Evolutionary conservation across 176 grass and related monocot genomes (phyloP).

Genomic region (Cocos nucifera): DNA sequence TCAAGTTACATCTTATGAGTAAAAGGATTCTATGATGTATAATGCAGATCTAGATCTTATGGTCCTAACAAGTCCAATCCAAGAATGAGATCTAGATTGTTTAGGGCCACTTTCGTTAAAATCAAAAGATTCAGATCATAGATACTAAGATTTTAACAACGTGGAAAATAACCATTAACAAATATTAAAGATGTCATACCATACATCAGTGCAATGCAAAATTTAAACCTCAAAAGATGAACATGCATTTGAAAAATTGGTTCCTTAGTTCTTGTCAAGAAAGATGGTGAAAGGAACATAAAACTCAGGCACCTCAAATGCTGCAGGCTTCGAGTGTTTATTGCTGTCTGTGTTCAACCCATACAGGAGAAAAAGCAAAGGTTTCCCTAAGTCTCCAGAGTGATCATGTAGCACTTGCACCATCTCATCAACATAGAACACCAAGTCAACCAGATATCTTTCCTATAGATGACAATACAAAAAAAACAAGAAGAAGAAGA

Average conservation of each 20-base stretch:
- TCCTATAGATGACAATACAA: conserved; percentile 36
- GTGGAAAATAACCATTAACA: too few relatives aligned
- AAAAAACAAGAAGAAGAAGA: conserved; percentile 5
- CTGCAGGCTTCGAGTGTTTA: conserved; percentile 89
- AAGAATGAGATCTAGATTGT: too few relatives aligned
- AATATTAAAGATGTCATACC: too few relatives aligned
- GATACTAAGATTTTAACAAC: too few relatives aligned
- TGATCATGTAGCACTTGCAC: conserved; percentile 41
- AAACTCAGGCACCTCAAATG: conserved; percentile 50
- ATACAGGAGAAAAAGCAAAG: conserved; percentile 72
- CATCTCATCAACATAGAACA: conserved; percentile 86
- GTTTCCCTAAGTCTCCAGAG: conserved; percentile 37
- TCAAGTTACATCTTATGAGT: too few relatives aligned
- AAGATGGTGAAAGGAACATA: neutral
- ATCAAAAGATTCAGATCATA: too few relatives aligned
- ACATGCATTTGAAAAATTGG: neutral
- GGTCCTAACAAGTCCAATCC: too few relatives aligned
- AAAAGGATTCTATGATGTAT: too few relatives aligned
- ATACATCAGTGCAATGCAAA: neutral
- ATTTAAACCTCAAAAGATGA: neutral
- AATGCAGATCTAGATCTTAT: too few relatives aligned
- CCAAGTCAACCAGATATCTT: conserved; percentile 66
- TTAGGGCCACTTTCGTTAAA: too few relatives aligned
- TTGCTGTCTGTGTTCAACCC: conserved; percentile 77
- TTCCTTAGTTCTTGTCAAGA: neutral